Percentiles rank a stretch among this genome's conserved stretches.
phyloP scores from a whole-genome alignment of 352 stramenopile genomes.

The Phytopythium montanum region DNA sequence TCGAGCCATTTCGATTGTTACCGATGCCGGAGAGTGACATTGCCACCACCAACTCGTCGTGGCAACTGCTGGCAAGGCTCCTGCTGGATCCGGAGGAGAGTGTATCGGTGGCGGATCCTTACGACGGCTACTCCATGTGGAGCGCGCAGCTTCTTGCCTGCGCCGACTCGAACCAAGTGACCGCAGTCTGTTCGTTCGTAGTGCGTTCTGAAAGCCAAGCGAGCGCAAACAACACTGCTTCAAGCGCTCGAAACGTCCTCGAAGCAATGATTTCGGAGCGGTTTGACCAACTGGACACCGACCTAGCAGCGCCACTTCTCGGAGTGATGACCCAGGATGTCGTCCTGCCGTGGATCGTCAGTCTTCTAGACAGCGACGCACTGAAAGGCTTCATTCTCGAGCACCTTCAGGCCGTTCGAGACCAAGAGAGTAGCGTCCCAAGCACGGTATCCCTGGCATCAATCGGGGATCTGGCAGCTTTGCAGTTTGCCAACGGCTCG shows the following conservation, averaged over 20 bases:
- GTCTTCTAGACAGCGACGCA: conserved; percentile 32
- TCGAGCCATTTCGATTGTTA: conserved; percentile 19
- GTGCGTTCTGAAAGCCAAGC: background rate
- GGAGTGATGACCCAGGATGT: conserved; percentile 18
- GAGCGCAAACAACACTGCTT: conserved; percentile 4
- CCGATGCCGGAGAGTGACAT: background rate
- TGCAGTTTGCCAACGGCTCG: conserved; percentile 47
- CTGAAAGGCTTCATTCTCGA: conserved; percentile 33
- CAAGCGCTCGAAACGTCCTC: conserved; percentile 10
- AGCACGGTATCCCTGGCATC: background rate
- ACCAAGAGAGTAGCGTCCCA: conserved; percentile 7
- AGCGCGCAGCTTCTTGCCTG: conserved; percentile 32
- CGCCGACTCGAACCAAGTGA: conserved; percentile 21
- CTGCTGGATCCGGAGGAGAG: conserved; percentile 28
- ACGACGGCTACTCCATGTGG: conserved; percentile 38
- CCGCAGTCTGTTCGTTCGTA: conserved; percentile 15
- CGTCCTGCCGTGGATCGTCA: conserved; percentile 37
- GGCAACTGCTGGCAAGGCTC: conserved; percentile 16
- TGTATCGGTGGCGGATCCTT: conserved; percentile 24
- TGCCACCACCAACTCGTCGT: background rate
- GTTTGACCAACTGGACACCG: conserved; percentile 8
- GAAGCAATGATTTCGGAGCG: conserved; percentile 1
- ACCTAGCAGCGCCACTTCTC: background rate
- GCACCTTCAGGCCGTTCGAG: conserved; percentile 12
- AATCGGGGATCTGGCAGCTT: conserved; percentile 26